A percentile compares a stretch with the other conserved stretches of the same genome.
Conservation (phyloP, 78 protist genomes). For the Tieghemostelium lacteum region DNA sequence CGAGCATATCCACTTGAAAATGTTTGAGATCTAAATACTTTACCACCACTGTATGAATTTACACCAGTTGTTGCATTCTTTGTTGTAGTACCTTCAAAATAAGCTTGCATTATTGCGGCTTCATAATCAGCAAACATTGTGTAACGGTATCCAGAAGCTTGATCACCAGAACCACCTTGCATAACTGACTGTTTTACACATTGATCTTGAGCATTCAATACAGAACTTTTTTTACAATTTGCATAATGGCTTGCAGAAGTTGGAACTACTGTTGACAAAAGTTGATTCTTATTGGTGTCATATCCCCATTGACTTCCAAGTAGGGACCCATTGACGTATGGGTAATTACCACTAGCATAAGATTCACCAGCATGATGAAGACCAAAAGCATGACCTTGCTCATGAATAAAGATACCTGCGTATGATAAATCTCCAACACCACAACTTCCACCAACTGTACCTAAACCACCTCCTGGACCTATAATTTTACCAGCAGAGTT, state of each 20-base stretch:
- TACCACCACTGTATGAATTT: constrained; percentile 6
- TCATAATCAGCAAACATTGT: constrained; percentile 50
- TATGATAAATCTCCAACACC: neutral
- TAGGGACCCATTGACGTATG: constrained; percentile 4
- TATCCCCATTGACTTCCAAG: constrained; percentile 21
- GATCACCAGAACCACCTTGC: constrained; percentile 73
- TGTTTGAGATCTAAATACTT: neutral
- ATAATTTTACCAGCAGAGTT: neutral
- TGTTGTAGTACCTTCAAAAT: constrained; percentile 17
- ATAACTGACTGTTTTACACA: constrained; percentile 38
- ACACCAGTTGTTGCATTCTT: neutral
- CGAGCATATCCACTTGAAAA: neutral
- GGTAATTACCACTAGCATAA: neutral
- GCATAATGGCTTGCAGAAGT: neutral
- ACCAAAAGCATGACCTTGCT: neutral
- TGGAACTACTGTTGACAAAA: constrained; percentile 10
- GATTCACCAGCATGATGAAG: constrained; percentile 13
- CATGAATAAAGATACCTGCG: constrained; percentile 27
- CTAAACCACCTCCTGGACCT: constrained; percentile 26
- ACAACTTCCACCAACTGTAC: constrained; percentile 4
- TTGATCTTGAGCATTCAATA: neutral
- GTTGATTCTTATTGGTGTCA: constrained; percentile 5
- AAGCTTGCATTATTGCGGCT: constrained; percentile 1
- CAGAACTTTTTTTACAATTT: constrained; percentile 3
- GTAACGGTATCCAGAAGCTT: constrained; percentile 39